Conservation (phyloP, 2,329 filamentous ascomycete species). For the Cladosporium austrohemisphaericum region DNA sequence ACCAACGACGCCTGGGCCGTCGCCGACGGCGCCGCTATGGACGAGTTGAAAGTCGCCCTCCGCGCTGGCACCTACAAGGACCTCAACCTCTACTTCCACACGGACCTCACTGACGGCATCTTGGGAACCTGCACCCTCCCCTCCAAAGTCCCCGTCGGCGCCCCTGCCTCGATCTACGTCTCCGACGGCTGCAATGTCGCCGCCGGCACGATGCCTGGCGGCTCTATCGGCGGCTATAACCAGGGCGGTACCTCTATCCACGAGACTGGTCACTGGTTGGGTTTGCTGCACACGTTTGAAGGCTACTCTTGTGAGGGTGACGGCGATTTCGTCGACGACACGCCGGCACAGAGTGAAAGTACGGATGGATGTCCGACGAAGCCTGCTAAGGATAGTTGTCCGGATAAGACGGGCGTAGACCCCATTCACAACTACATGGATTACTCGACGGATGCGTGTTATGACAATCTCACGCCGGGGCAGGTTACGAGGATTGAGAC, state of each 20-base stretch:
- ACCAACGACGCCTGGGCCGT: slow-evolving; percentile 54
- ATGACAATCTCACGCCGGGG: slow-evolving; percentile 49
- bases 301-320: slow-evolving; percentile 43
- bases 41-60: slow-evolving; percentile 51
- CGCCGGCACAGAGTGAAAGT: slow-evolving; percentile 38
- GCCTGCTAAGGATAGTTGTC: slow-evolving; percentile 51
- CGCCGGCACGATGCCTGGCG: slow-evolving; percentile 55
- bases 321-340: slow-evolving; percentile 45
- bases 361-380: slow-evolving; percentile 53
- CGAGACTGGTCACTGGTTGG: slow-evolving; percentile 48
- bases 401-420: slow-evolving; percentile 44
- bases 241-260: slow-evolving; percentile 46
- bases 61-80: slow-evolving; percentile 52
- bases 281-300: slow-evolving; percentile 46
- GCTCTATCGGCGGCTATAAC: slow-evolving; percentile 48
- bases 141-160: slow-evolving; percentile 35
- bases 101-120: slow-evolving; percentile 45
- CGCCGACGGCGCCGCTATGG: slow-evolving; percentile 44
- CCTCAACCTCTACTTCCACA: slow-evolving; percentile 60
- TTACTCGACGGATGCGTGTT: slow-evolving; percentile 55
- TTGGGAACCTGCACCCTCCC: slow-evolving; percentile 55
- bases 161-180: slow-evolving; percentile 37
- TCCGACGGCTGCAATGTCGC: slow-evolving; percentile 57
- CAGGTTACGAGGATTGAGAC: slow-evolving; percentile 51
- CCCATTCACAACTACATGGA: slow-evolving; percentile 60